These are phyloP conservation scores for Trichoderma cornu-damae DNA, from an alignment of 2,329 filamentous ascomycete species.

Conservation along the genomic window DNA sequence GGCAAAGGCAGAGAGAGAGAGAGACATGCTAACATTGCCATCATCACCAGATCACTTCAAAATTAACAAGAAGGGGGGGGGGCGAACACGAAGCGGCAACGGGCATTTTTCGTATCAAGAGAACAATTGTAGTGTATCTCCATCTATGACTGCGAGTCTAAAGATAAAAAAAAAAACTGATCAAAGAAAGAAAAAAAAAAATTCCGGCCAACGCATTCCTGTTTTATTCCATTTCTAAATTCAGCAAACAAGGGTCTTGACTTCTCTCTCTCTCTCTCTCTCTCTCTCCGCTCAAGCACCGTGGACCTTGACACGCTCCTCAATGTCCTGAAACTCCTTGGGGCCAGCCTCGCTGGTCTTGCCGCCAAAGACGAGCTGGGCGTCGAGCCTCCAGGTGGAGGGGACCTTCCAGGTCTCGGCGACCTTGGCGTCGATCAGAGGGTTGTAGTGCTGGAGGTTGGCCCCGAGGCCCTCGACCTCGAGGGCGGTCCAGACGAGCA, in stretches of 20 bases:
- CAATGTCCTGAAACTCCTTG: constrained; percentile 61
- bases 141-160: constrained; percentile 5
- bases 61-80: background rate
- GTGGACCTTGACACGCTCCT: constrained; percentile 62
- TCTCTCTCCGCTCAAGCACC: constrained; percentile 39
- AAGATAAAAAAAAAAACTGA: constrained; percentile 1
- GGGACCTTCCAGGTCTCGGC: constrained; percentile 65
- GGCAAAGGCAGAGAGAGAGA: too few species aligned
- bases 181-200: background rate
- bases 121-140: constrained; percentile 2
- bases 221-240: background rate
- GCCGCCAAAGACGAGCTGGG: constrained; percentile 80
- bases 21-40: background rate
- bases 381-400: constrained; percentile 67
- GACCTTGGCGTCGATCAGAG: constrained; percentile 71
- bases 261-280: too few species aligned
- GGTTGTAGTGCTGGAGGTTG: constrained; percentile 93
- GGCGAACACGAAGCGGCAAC: background rate
- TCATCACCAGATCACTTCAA: background rate
- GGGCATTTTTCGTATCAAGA: background rate
- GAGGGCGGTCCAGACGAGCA: constrained; percentile 72
- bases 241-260: background rate
- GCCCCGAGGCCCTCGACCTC: constrained; percentile 79
- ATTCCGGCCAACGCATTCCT: constrained; percentile 11
- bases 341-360: constrained; percentile 50